Evolutionary conservation across 768 basidiomycete genomes (phyloP), one percentile per base, ranked within the genome.

Genomic region (Boletus sensibilis): DNA sequence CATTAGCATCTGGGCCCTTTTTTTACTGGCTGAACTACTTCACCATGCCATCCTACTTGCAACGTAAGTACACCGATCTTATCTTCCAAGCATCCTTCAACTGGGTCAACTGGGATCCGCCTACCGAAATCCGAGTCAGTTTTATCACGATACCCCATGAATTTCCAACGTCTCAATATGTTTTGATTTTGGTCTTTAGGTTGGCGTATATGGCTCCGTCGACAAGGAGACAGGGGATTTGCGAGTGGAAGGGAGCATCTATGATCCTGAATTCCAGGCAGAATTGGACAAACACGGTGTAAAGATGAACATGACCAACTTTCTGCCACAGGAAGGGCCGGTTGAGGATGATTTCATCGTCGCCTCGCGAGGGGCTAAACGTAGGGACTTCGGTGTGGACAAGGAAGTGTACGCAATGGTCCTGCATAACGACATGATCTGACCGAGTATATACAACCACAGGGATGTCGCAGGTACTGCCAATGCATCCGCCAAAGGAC

Each of bases 41-140:
- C 21, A 21, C 13, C 21, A 67, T 68, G 60, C 20, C 54, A 0
- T 1, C 56, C 31, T 50, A 42, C 21, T 0, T 63, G 27, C 67
- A 57, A 41, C 66, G 74, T 52, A 76, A 75, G 55, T 75, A 64
- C 58, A 65, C 73, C 34, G 74, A 75, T 39, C 69, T 76, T n/a
- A 71, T 76, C 35, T 60, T 44, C 12, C 25, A 40, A 3, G 51
- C 47, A 5, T 71, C 72, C 13, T 71, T 67, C 21, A 75, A 75
- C 55, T 75, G 69, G 70, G 71, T 72, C 25, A 76, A 68, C 41
- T 75, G 75, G 74, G 72, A 76, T 38, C 72, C 74, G 0, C 66
- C 64, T 10, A 59, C 58, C 33, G 53, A 52, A 25, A 59, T 73
- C 48, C 48, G 59, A 50, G 73, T 72, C 39, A 31, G 67, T 59